Evolutionary conservation across 2,329 filamentous ascomycete species (phyloP), one percentile per base, ranked within the genome.

Genomic region (Beauveria australis): DNA sequence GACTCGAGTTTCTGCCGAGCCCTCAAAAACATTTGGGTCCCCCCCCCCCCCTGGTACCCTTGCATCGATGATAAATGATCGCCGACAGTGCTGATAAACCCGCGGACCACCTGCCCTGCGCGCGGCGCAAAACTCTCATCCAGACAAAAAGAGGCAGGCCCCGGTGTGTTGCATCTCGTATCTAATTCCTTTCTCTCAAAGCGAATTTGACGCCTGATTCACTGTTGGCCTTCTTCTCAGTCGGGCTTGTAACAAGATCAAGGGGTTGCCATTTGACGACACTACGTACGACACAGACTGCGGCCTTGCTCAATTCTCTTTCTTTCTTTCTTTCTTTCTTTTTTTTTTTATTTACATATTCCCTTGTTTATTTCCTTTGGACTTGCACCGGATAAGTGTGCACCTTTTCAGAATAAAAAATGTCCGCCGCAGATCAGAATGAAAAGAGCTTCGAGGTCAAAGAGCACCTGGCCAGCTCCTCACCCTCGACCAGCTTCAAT

Each of bases 381-480:
- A 14, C 12, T 41, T 28, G 43, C 55, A 28, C 46, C 14, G 33
- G 46, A 9, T 30, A 43, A 57, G 22, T 24, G 44, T 24, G 30
- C 28, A n/a, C 6, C 19, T 24, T 2, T 9, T 16, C 28, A 49
- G 19, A 24, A 9, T 44, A 33, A 40, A n/a, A 43, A 52, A 64
- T 33, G 56, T 69, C 70, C 66, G 66, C 69, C 43, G 61, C 64
- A 48, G 61, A 62, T 57, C 62, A 64, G 40, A 58, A 60, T 44
- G 68, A 70, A 49, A 71, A 71, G 63, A 52, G 59, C 9, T 61
- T 55, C 7, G 63, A 66, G 22, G 62, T 66, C 54, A 61, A 65
- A 37, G 54, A 64, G 41, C 64, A 61, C 47, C 54, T 59, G 8
- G 62, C 64, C 24, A 66, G 63, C 41, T 53, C 58, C 16, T 64